A percentile compares a stretch with the other conserved stretches of the same genome.
Evolutionary conservation across 192 early-diverging fungal species (phyloP).

Genomic region (Gryganskiella cystojenkinii): DNA sequence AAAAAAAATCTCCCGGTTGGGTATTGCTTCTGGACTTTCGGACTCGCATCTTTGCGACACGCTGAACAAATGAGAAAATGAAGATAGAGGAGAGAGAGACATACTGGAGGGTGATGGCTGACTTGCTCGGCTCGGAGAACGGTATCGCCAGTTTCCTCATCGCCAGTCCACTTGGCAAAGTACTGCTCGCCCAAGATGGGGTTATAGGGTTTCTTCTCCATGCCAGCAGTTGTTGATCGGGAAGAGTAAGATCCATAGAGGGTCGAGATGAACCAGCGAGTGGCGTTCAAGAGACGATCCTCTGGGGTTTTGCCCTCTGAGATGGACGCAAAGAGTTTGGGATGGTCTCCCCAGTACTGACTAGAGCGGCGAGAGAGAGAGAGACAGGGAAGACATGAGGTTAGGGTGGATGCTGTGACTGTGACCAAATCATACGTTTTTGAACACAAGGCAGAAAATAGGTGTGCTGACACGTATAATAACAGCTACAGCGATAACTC

Average conservation of each 20-base stretch:
- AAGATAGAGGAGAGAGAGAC: conserved; percentile 65
- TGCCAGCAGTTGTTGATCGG: conserved; percentile 74
- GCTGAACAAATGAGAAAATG: conserved; percentile 46
- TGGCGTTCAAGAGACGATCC: conserved; percentile 75
- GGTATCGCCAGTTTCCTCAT: conserved; percentile 49
- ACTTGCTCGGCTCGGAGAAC: conserved; percentile 59
- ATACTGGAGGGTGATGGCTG: conserved; percentile 66
- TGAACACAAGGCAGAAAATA: neutral
- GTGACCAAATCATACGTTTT: neutral
- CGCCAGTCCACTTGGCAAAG: conserved; percentile 58
- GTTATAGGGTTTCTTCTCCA: conserved; percentile 86
- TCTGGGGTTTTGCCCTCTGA: conserved; percentile 64
- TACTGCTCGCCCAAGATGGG: conserved; percentile 64
- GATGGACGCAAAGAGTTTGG: conserved; percentile 74
- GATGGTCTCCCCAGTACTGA: conserved; percentile 69
- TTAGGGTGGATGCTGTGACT: neutral
- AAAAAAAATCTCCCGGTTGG: too few relatives aligned
- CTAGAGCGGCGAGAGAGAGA: conserved; percentile 25
- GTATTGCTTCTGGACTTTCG: too few relatives aligned
- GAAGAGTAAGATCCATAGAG: conserved; percentile 82
- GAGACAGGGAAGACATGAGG: neutral
- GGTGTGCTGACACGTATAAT: neutral
- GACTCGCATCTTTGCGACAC: too few relatives aligned
- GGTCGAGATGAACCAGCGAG: conserved; percentile 84
- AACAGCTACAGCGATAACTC: too few relatives aligned